Evolutionary conservation across 441 rosid genomes (phyloP).

Genomic region (Brassica hybrid): DNA sequence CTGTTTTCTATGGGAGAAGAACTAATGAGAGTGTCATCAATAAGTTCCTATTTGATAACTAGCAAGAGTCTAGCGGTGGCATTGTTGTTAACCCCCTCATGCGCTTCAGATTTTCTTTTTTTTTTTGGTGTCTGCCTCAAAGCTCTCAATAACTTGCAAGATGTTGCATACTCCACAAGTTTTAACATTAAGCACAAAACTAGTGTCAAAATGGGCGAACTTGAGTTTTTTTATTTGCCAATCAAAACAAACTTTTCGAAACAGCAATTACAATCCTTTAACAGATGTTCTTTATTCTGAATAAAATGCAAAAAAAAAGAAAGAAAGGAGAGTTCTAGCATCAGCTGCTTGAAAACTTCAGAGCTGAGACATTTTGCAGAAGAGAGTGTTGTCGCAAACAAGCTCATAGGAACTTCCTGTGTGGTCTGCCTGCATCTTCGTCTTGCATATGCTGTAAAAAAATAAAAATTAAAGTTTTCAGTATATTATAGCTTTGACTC

Average conservation of each 20-base stretch:
- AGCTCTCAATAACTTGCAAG: neutral
- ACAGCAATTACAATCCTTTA: slow-evolving; percentile 19
- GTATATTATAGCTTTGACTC: slow-evolving; percentile 1
- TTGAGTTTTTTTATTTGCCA: slow-evolving; percentile 21
- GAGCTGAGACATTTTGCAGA: slow-evolving; percentile 5
- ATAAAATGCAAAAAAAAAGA: slow-evolving; percentile 13
- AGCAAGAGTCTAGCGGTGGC: too few species aligned
- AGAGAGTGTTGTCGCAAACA: slow-evolving; percentile 15
- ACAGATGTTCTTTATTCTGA: slow-evolving; percentile 21
- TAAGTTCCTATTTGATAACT: too few species aligned
- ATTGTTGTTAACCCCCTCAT: too few species aligned
- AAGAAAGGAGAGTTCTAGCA: neutral
- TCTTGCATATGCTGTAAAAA: slow-evolving; percentile 77
- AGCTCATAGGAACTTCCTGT: slow-evolving; percentile 68
- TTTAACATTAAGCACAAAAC: neutral
- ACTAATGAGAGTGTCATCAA: too few species aligned
- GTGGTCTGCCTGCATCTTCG: slow-evolving; percentile 82
- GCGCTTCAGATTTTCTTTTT: neutral
- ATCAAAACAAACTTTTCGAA: slow-evolving; percentile 21
- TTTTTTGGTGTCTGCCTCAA: neutral
- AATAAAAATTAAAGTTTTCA: neutral
- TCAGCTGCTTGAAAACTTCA: slow-evolving; percentile 13
- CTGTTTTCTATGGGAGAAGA: too few species aligned
- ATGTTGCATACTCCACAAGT: too few species aligned
- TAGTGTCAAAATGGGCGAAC: neutral